These are phyloP conservation scores for Salix viminalis DNA, from an alignment of 345 rosid species.

Conservation along the genomic window DNA sequence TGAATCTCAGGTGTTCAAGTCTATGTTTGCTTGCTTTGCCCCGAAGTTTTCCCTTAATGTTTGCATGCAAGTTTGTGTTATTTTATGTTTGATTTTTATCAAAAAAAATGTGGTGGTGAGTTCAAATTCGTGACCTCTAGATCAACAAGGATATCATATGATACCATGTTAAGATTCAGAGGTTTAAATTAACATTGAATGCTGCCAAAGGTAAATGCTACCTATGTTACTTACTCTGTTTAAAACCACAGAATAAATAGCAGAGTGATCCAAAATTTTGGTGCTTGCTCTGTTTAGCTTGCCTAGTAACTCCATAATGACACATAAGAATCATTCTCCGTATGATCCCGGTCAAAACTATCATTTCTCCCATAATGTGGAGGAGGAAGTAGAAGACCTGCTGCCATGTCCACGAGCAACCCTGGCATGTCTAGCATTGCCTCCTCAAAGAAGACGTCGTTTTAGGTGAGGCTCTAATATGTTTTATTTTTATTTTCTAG, in stretches of 20 bases:
- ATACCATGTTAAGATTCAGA: no score
- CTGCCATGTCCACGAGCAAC: constrained; percentile 50
- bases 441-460: constrained; percentile 33
- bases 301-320: constrained; percentile 13
- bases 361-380: constrained; percentile 27
- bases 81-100: no score
- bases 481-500: no score
- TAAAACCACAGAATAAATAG: no score
- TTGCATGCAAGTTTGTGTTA: no score
- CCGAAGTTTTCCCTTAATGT: no score
- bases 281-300: background rate
- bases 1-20: constrained; percentile 38
- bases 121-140: no score
- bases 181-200: background rate
- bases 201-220: background rate
- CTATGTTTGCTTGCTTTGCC: background rate
- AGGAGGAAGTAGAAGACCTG: constrained; percentile 62
- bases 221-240: no score
- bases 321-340: background rate
- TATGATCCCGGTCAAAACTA: constrained; percentile 4
- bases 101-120: no score
- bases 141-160: no score
- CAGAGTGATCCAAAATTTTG: no score
- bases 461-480: no score
- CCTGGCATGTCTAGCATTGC: constrained; percentile 41